These are phyloP conservation scores for Aureobasidium namibiae DNA, from an alignment of 2,329 filamentous ascomycete species.

Conservation along the genomic window DNA sequence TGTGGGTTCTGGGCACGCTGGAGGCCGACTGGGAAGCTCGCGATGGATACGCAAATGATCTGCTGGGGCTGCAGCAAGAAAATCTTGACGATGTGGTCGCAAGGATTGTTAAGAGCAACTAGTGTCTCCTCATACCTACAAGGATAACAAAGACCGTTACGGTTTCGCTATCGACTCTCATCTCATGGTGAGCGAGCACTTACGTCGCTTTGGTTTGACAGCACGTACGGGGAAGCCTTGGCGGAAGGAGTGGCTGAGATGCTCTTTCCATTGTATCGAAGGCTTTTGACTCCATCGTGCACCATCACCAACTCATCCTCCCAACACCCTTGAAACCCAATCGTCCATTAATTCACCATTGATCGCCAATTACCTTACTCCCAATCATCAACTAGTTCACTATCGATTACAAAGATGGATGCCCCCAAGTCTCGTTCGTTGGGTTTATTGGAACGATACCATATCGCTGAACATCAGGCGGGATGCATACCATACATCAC, in stretches of 20 bases:
- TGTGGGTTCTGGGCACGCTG: slow-evolving; percentile 24
- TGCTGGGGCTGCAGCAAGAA: slow-evolving; percentile 34
- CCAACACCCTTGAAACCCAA: too few relatives aligned
- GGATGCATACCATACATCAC: background rate
- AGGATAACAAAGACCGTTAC: too few relatives aligned
- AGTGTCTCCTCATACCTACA: background rate
- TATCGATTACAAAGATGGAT: background rate
- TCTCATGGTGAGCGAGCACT: too few relatives aligned
- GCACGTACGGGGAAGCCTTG: too few relatives aligned
- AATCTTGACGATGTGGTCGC: slow-evolving; percentile 30
- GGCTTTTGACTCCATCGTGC: background rate
- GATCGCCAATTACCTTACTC: too few relatives aligned
- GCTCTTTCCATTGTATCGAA: background rate
- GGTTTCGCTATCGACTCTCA: too few relatives aligned
- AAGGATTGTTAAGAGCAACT: slow-evolving; percentile 18
- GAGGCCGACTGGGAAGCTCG: slow-evolving; percentile 25
- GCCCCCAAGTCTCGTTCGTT: background rate
- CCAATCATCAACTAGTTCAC: background rate
- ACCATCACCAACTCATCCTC: background rate
- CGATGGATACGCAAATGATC: slow-evolving; percentile 33
- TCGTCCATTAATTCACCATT: background rate
- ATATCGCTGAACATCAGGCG: background rate
- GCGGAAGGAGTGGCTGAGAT: background rate
- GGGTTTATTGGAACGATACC: background rate
- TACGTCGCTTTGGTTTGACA: too few relatives aligned